A percentile compares a stretch with the other conserved stretches of the same genome.
These are phyloP conservation scores for Exophiala dermatitidis DNA, from an alignment of 2,329 filamentous ascomycete species.

Conservation along the genomic window DNA sequence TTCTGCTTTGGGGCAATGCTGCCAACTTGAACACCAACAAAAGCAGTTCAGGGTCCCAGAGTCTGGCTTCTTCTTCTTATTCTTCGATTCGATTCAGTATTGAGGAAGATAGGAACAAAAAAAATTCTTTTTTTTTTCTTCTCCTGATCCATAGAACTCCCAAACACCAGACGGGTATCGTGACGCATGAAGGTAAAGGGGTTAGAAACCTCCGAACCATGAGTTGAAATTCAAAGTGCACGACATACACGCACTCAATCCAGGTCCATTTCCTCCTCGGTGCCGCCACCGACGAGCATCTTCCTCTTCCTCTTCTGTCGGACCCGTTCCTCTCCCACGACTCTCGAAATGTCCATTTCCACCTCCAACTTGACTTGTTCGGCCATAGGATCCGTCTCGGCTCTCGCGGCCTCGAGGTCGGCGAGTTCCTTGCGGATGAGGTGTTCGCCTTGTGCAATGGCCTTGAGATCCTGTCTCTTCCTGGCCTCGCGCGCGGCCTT, in stretches of 20 bases:
- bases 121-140: too few relatives aligned
- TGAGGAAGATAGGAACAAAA: too few relatives aligned
- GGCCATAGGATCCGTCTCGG: constrained; percentile 28
- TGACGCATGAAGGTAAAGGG: not conserved
- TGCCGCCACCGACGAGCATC: constrained; percentile 40
- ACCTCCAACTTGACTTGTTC: constrained; percentile 28
- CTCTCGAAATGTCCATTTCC: constrained; percentile 33
- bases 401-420: constrained; percentile 49
- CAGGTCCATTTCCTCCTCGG: constrained; percentile 43
- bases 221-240: too few relatives aligned
- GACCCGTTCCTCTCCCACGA: constrained; percentile 38
- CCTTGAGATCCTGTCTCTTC: constrained; percentile 70
- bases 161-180: not conserved
- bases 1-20: too few relatives aligned
- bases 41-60: too few relatives aligned
- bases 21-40: too few relatives aligned
- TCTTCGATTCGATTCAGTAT: too few relatives aligned
- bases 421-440: constrained; percentile 67
- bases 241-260: constrained; percentile 32
- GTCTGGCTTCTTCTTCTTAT: too few relatives aligned
- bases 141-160: too few relatives aligned
- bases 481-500: constrained; percentile 67
- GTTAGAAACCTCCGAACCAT: not conserved
- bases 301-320: constrained; percentile 40
- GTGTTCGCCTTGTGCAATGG: constrained; percentile 88